These are phyloP conservation scores for Blastomyces gilchristii DNA, from an alignment of 2,329 filamentous ascomycete species.

Conservation along the genomic window DNA sequence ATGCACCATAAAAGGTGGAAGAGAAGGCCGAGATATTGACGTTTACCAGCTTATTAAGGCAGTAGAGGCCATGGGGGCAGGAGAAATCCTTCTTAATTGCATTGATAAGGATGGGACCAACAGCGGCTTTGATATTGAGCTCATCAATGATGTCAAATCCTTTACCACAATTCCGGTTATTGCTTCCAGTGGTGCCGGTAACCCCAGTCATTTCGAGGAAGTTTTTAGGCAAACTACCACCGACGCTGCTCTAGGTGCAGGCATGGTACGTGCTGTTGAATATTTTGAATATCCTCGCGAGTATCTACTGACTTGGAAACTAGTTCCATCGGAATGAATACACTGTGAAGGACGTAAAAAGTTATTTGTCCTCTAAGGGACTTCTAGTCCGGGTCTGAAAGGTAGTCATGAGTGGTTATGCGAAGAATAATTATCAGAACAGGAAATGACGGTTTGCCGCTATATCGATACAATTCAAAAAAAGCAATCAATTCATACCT, in stretches of 20 bases:
- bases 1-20: conserved; percentile 90
- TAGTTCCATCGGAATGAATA: conserved; percentile 90
- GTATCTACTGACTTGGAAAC: conserved; percentile 1
- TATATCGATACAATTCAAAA: too few species aligned
- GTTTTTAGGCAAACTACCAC: conserved; percentile 79
- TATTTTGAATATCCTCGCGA: conserved; percentile 9
- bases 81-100: conserved; percentile 92
- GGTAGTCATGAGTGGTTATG: conserved; percentile 15
- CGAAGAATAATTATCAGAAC: too few species aligned
- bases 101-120: conserved; percentile 96
- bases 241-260: conserved; percentile 87
- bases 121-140: conserved; percentile 84
- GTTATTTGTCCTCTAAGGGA: conserved; percentile 60
- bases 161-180: conserved; percentile 87
- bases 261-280: conserved; percentile 54
- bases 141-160: conserved; percentile 80
- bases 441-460: too few species aligned
- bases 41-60: conserved; percentile 79
- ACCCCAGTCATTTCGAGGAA: conserved; percentile 77
- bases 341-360: conserved; percentile 88
- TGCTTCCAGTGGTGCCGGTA: conserved; percentile 83
- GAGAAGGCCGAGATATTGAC: conserved; percentile 88
- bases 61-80: conserved; percentile 90
- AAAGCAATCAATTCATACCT: too few species aligned
- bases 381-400: conserved; percentile 71